These are phyloP conservation scores for Leccinum longicurvipes DNA, from an alignment of 768 basidiomycete species.

Conservation along the genomic window DNA sequence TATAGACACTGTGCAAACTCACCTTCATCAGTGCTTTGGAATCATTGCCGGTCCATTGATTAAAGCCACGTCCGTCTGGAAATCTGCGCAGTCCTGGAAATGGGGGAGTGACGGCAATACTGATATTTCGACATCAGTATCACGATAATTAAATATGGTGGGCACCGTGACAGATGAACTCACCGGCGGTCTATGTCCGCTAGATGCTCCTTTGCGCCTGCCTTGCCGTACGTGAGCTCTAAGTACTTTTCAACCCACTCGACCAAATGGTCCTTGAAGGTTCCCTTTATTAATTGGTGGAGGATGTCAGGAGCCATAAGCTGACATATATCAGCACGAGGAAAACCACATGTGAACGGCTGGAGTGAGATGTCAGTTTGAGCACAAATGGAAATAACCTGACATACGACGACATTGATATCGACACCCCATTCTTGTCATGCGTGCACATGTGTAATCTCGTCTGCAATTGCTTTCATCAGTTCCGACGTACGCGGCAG, in stretches of 20 bases:
- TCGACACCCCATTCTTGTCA: background rate
- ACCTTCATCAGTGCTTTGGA: conserved; percentile 4
- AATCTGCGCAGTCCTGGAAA: background rate
- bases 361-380: too few species aligned
- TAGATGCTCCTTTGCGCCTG: background rate
- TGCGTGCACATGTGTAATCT: too few species aligned
- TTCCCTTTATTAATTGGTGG: background rate
- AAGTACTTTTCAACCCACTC: background rate
- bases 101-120: background rate
- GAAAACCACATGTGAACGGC: background rate
- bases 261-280: background rate
- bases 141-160: too few species aligned
- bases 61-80: background rate
- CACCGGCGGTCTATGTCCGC: background rate
- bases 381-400: background rate
- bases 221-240: background rate
- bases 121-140: too few species aligned
- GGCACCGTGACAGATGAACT: too few species aligned
- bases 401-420: background rate
- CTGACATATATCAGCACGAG: background rate
- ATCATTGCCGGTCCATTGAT: background rate
- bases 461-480: too few species aligned
- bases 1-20: too few species aligned
- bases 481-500: too few species aligned
- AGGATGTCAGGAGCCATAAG: background rate